Conservation (phyloP, 2,329 filamentous ascomycete species). For the Hypocrella siamensis region DNA sequence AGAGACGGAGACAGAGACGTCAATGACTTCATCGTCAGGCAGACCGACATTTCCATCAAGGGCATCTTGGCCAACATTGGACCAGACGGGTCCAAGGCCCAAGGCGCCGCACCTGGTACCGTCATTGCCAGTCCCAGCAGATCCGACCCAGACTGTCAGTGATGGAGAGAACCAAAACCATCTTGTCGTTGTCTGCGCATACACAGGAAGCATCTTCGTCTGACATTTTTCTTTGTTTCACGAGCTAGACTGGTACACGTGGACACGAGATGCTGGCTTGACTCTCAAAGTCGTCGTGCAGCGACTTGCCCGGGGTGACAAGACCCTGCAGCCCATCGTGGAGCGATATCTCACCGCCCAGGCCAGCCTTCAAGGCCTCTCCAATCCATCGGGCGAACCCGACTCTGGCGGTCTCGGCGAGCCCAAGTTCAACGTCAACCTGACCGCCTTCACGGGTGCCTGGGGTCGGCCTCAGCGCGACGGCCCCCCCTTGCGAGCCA, state of each 20-base stretch:
- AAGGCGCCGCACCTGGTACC: conserved; percentile 29
- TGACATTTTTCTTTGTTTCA: background rate
- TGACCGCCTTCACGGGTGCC: conserved; percentile 43
- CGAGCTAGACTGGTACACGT: conserved; percentile 53
- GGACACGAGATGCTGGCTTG: conserved; percentile 61
- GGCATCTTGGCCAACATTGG: conserved; percentile 32
- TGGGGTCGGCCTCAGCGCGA: conserved; percentile 70
- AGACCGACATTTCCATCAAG: conserved; percentile 7
- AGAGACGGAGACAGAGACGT: conserved; percentile 15
- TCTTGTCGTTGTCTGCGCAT: background rate
- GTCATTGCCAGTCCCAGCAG: conserved; percentile 40
- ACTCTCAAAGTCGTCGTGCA: conserved; percentile 54
- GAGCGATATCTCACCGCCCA: conserved; percentile 53
- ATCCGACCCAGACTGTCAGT: conserved; percentile 34
- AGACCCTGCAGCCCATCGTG: conserved; percentile 41
- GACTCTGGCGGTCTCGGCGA: conserved; percentile 45
- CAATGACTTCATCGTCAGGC: conserved; percentile 6
- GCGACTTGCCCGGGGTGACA: conserved; percentile 40
- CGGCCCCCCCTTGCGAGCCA: conserved; percentile 62
- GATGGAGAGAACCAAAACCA: background rate
- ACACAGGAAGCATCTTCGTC: background rate
- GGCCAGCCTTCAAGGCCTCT: conserved; percentile 45
- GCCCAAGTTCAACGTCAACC: conserved; percentile 54
- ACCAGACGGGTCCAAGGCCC: conserved; percentile 28
- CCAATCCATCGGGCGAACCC: conserved; percentile 48